Evolutionary conservation across 768 basidiomycete genomes (phyloP).

Genomic region (Auricularia sp.): DNA sequence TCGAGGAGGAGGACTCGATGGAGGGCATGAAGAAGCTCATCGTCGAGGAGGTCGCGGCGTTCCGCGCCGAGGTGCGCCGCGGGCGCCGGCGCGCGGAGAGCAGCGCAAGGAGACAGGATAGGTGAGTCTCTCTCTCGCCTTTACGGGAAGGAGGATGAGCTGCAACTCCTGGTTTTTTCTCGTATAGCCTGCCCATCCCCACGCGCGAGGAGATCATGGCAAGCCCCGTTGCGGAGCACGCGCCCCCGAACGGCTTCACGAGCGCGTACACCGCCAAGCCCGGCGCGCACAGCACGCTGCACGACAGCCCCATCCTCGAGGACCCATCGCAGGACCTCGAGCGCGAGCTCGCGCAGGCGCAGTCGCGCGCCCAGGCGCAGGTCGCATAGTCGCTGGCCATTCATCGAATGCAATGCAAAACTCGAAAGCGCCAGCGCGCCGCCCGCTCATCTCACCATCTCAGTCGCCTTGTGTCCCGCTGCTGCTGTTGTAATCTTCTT

Average conservation of each 20-base stretch:
- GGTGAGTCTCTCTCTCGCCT: slow-evolving; percentile 32
- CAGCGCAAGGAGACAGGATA: slow-evolving; percentile 69
- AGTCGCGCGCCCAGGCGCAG: slow-evolving; percentile 16
- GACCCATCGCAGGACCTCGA: slow-evolving; percentile 81
- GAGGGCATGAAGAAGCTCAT: slow-evolving; percentile 97
- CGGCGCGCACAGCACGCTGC: slow-evolving; percentile 21
- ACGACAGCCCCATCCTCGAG: slow-evolving; percentile 67
- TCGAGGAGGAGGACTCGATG: slow-evolving; percentile 93
- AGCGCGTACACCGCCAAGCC: slow-evolving; percentile 47
- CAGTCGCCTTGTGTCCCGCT: too few relatives aligned
- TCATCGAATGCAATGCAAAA: too few relatives aligned
- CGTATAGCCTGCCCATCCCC: slow-evolving; percentile 62
- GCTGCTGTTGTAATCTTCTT: too few relatives aligned
- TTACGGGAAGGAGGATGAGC: too few relatives aligned
- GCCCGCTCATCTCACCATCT: too few relatives aligned
- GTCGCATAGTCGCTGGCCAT: not conserved
- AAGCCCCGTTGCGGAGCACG: slow-evolving; percentile 59
- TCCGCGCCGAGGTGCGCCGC: slow-evolving; percentile 83
- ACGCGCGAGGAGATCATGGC: slow-evolving; percentile 70
- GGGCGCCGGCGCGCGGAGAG: slow-evolving; percentile 57
- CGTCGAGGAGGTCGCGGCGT: slow-evolving; percentile 80
- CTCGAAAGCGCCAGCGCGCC: too few relatives aligned
- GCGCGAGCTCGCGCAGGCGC: slow-evolving; percentile 71
- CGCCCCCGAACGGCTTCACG: slow-evolving; percentile 52
- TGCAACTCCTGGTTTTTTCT: slow-evolving; percentile 2